Evolutionary conservation across 2,329 filamentous ascomycete species (phyloP), one percentile per base, ranked within the genome.

Genomic region (Furcasterigmium furcatum): DNA sequence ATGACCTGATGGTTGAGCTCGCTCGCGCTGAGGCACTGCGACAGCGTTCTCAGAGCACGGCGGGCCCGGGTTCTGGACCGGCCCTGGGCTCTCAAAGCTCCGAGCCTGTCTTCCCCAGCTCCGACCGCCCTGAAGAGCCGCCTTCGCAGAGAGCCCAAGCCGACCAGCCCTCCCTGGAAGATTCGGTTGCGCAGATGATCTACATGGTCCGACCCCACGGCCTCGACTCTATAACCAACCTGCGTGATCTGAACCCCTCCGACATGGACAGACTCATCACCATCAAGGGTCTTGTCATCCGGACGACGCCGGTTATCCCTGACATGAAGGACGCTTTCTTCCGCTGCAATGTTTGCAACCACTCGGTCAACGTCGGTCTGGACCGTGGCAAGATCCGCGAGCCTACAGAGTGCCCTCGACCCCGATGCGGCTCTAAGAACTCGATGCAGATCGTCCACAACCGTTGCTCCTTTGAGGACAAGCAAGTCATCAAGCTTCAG

Each of bases 311-410:
- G 1, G 88, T 99, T 53, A 97, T 99, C 53, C 94, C 94, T 1
- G 94, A 99, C 58, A 99, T 99, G 95, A 96, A 95, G 70, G 89
- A 96, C 62, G 94, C 94, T 1, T 96, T 96, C 71, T 99, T 99
- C 80, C 87, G 89, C 52, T 99, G 94, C 70, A 88, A 90, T 47
- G 82, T 92, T 21, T 99, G 94, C 69, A 90, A 91, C 58, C 90
- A 96, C 67, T 92, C 88, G 4, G 82, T 95, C 50, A 88, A 87
- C 52, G 90, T 96, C 45, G 87, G 91, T 46, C 87, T 99, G 58
- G 94, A 99, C 62, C 87, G 94, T 59, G 94, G 95, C 65, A 94
- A 92, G 71, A 99, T 99, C 58, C 85, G 89, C 19, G 94, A 99
- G 65, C 94, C 94, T 2, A 96, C 90, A 1, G 80, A 85, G 56